Percentiles rank a stretch among this genome's conserved stretches.
phyloP scores from a whole-genome alignment of 2,329 filamentous ascomycete species.

The Rhexocercosporidium sp. region DNA sequence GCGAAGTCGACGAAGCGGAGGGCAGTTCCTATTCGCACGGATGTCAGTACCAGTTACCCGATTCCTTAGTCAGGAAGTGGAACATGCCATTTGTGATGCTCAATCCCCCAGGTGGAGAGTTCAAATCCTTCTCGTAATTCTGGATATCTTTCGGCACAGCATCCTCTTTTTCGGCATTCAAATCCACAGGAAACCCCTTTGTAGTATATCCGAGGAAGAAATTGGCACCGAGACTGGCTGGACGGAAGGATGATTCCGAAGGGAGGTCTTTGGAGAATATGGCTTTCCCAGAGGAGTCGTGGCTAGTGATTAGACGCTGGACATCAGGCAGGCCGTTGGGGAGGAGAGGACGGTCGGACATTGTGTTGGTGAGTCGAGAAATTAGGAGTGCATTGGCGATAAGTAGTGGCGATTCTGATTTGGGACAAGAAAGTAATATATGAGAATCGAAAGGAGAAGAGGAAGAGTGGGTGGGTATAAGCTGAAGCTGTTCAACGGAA shows the following conservation, averaged over 20 bases:
- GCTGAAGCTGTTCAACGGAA: neutral
- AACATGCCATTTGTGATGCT: conserved; percentile 22
- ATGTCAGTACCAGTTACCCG: neutral
- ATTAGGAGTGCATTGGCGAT: no score
- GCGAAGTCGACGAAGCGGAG: conserved; percentile 29
- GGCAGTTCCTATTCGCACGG: conserved; percentile 19
- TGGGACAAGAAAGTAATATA: neutral
- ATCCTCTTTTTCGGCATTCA: conserved; percentile 15
- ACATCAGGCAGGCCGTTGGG: conserved; percentile 30
- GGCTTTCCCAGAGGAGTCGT: conserved; percentile 27
- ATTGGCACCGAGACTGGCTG: conserved; percentile 21
- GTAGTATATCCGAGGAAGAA: conserved; percentile 35
- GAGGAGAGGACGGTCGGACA: conserved; percentile 13
- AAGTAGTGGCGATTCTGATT: neutral
- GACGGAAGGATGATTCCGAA: conserved; percentile 18
- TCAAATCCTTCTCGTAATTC: conserved; percentile 25
- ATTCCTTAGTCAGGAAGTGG: no score
- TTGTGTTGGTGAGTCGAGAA: neutral
- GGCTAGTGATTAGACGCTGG: conserved; percentile 31
- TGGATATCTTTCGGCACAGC: conserved; percentile 27
- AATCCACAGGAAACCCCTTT: conserved; percentile 28
- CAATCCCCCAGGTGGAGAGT: conserved; percentile 25
- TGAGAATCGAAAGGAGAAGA: neutral
- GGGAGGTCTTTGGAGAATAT: conserved; percentile 24
- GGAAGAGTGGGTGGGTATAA: neutral